Evolutionary conservation across 1,284 basidiomycete genomes (phyloP).

Genomic region (Pisolithus thermaeus): DNA sequence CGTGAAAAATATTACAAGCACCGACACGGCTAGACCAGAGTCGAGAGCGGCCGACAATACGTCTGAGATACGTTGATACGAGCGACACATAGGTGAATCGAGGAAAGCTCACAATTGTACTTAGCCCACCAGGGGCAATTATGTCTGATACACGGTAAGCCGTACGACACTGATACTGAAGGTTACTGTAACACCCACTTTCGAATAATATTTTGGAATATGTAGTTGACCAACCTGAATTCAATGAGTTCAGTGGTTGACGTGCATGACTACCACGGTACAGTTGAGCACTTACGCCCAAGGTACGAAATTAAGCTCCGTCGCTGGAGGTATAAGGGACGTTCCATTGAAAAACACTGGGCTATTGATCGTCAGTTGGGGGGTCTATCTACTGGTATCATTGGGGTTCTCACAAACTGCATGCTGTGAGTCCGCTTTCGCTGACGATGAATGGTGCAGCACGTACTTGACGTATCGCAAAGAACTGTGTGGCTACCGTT

Average conservation of each 20-base stretch:
- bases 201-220: conserved; percentile 59
- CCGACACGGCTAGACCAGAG: conserved; percentile 45
- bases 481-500: conserved; percentile 39
- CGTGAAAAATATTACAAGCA: conserved; percentile 49
- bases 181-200: conserved; percentile 17
- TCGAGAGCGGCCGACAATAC: conserved; percentile 59
- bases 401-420: conserved; percentile 18
- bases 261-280: conserved; percentile 24
- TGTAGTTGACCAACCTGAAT: conserved; percentile 42
- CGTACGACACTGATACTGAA: conserved; percentile 2
- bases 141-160: conserved; percentile 33
- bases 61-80: conserved; percentile 26
- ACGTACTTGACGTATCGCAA: conserved; percentile 43
- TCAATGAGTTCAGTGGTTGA: conserved; percentile 5
- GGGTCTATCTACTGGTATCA: too few species aligned
- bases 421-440: not conserved
- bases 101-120: conserved; percentile 46
- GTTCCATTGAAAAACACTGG: conserved; percentile 32
- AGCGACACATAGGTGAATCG: not conserved
- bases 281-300: conserved; percentile 28
- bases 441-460: not conserved
- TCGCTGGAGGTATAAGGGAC: conserved; percentile 33
- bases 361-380: conserved; percentile 9
- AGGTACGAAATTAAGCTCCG: conserved; percentile 38
- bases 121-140: conserved; percentile 70